Base-by-base conservation (phyloP, 805 yeast genomes). In the Zygoascus tannicola region DNA sequence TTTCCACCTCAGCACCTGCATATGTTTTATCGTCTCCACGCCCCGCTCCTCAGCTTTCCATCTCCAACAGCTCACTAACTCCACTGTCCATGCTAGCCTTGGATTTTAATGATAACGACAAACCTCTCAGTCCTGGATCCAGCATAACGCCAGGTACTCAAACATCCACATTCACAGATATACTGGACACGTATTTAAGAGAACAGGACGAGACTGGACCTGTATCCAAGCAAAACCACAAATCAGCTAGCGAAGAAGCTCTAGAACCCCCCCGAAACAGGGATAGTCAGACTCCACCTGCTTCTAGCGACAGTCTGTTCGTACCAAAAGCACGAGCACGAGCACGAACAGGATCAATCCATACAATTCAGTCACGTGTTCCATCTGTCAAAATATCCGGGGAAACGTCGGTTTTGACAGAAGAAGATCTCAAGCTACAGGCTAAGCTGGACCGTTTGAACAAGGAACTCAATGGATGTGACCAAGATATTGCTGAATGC, bases 401-500 rank as follows among this genome's bases (percentile, higher is more conserved):
- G 35, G 35, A 8, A 7, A 8, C 35, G 8, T 7, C 35, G n/a
- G 8, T 5, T n/a, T 7, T 8, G 7, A 26, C 30, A 26, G 30
- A 26, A 26, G 20, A 20, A 15, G 38, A 36, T 10, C 22, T 14
- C 10, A 38, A 43, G 22, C 34, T 19, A 5, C 22, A 43, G 32
- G 34, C 32, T 22, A 44, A 44, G 28, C 26, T 44, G 38, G 43
- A 40, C 4, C 34, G 30, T 16, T 34, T 44, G 19, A 40, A 44
- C 20, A n/a, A 34, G 16, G 44, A 44, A 7, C 38, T 44, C 21
- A 37, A 35, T 22, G 32, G 14, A 16, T 22, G 14, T 21, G 33
- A 37, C 4, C 32, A 23, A 23, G 40, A 23, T 14, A 37, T 37
- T 12, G 20, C 5, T 14, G 18, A 5, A 16, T 37, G 40, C 20